Percentiles rank a stretch among this genome's conserved stretches.
These are phyloP conservation scores for Myxozyma udenii DNA, from an alignment of 805 yeast genomes.

Conservation along the genomic window DNA sequence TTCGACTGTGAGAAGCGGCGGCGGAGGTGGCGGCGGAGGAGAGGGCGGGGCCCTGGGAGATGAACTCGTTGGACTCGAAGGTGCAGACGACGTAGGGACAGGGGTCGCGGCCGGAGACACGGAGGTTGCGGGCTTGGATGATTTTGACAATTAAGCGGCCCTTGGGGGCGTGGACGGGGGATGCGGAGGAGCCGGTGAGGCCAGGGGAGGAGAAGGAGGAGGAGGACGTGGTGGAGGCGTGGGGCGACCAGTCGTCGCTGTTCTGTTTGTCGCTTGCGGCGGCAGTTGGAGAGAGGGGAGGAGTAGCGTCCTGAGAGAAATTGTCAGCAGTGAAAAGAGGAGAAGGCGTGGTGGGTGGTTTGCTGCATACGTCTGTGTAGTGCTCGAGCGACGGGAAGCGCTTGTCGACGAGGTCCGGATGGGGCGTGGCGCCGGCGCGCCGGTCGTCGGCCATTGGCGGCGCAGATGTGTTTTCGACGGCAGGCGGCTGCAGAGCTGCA, in stretches of 20 bases:
- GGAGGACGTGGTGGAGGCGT: conserved; percentile 13
- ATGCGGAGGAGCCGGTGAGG: conserved; percentile 2
- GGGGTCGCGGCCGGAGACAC: conserved; percentile 53
- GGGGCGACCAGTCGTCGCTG: conserved; percentile 3
- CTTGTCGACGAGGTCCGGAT: conserved; percentile 25
- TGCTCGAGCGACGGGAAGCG: conserved; percentile 19
- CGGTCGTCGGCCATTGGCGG: too few species aligned
- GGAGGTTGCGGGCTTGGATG: conserved; percentile 70
- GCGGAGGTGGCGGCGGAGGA: conserved; percentile 24
- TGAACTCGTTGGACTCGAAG: conserved; percentile 86
- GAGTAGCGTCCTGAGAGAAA: not conserved
- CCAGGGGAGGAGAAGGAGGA: conserved; percentile 15
- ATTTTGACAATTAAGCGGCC: conserved; percentile 82
- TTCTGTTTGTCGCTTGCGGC: not conserved
- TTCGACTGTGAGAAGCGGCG: conserved; percentile 16
- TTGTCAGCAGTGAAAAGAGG: not conserved
- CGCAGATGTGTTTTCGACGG: not conserved
- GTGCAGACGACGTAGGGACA: conserved; percentile 84
- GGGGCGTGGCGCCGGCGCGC: conserved; percentile 17
- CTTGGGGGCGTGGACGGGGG: conserved; percentile 49
- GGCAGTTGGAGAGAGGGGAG: not conserved
- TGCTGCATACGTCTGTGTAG: conserved; percentile 7
- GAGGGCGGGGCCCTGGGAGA: conserved; percentile 68
- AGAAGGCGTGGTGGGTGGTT: not conserved
- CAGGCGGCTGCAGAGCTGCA: not conserved